phyloP scores from a whole-genome alignment of 2,329 filamentous ascomycete species.

The Chalara sp. region DNA sequence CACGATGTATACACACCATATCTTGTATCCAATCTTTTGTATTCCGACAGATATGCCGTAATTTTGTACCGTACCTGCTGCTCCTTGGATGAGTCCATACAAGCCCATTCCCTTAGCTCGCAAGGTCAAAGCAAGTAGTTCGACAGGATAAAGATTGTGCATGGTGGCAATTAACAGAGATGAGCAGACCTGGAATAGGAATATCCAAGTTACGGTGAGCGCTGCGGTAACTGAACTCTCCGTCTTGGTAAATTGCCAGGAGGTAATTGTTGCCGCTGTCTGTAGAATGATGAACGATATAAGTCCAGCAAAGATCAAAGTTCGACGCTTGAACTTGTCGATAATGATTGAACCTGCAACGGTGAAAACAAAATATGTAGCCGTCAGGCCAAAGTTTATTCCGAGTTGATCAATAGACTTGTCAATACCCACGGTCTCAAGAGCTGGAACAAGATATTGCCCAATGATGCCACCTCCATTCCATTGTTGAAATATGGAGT shows the following conservation, averaged over 20 bases:
- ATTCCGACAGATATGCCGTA: slow-evolving; percentile 42
- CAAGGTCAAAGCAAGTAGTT: slow-evolving; percentile 31
- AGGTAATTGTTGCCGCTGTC: slow-evolving; percentile 38
- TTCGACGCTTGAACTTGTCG: slow-evolving; percentile 25
- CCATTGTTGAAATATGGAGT: slow-evolving; percentile 27
- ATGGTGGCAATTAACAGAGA: slow-evolving; percentile 36
- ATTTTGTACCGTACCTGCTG: slow-evolving; percentile 22
- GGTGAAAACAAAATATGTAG: slow-evolving; percentile 15
- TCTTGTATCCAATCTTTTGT: slow-evolving; percentile 40
- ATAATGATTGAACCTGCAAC: slow-evolving; percentile 14
- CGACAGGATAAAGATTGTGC: slow-evolving; percentile 26
- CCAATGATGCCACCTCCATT: slow-evolving; percentile 21
- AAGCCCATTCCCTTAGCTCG: slow-evolving; percentile 30
- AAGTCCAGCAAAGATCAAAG: slow-evolving; percentile 37
- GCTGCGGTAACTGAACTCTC: slow-evolving; percentile 27
- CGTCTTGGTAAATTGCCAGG: slow-evolving; percentile 34
- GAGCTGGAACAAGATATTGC: slow-evolving; percentile 18
- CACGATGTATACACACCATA: slow-evolving; percentile 43
- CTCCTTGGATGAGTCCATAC: slow-evolving; percentile 21
- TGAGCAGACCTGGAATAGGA: slow-evolving; percentile 40
- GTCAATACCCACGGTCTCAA: slow-evolving; percentile 16
- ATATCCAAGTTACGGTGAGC: slow-evolving; percentile 40
- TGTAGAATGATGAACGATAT: slow-evolving; percentile 38
- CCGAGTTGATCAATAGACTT: slow-evolving; percentile 12
- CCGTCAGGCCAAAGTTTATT: slow-evolving; percentile 16